Base-by-base conservation (phyloP, 441 rosid genomes). In the Rhodomyrtus psidioides region DNA sequence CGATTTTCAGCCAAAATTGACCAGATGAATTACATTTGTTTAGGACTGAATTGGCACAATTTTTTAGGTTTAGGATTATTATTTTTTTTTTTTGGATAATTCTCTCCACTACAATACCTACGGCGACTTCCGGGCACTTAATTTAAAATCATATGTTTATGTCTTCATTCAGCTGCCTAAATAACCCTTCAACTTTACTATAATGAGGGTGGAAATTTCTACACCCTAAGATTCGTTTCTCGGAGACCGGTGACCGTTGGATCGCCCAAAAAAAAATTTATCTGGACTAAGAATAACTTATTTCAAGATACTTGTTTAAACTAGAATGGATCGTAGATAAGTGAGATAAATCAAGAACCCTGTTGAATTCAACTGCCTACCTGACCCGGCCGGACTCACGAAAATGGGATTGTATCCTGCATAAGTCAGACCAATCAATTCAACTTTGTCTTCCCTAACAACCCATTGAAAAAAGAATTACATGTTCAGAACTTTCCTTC, bases 331-430 rank as follows among this genome's bases (percentile, higher is more conserved):
- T 34, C 24, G 3, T 65, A 34, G 46, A 34, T 65, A 19, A 19
- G 46, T 65, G 17, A 39, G 12, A 65, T 9, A 65, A 0, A 65
- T 65, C 26, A 34, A 65, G 76, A 6, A 30, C 12, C 44, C 44
- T 4, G 0, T 30, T 17, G 26, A 9, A 65, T 65, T 19, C 24
- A 17, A 34, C 76, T 30, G 13, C 44, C 76, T 30, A 7, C 44
- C 76, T 9, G 5, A 30, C 30, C 76, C 0, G 2, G 7, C 76
- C 44, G 3, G 1, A 62, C 7, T 30, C 30, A 19, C 1, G 1
- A 65, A 19, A 30, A 55, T 4, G 23, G n/a, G 12, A 23, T 65
- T 65, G 0, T 10, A 39, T 70, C 5, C n/a, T 3, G 16, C 10
- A 12, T 39, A 24, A 39, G 26, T 70, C 8, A 21, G 16, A 70